Evolutionary conservation across 495 filamentous ascomycete genomes (phyloP), one percentile per base, ranked within the genome.

Genomic region (Hyaloscypha finlandica): DNA sequence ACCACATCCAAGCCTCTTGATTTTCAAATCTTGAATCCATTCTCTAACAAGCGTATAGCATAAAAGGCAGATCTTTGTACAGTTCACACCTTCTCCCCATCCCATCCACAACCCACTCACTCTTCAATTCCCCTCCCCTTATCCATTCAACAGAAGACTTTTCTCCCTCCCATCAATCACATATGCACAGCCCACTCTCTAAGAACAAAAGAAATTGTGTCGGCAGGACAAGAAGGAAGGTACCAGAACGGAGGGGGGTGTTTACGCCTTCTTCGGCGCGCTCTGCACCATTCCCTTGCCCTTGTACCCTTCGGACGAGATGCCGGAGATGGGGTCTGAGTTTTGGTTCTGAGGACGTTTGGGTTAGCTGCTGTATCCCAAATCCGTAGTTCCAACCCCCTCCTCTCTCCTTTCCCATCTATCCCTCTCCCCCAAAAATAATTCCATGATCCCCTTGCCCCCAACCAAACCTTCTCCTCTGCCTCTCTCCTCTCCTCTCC

Each of bases 251-350:
- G 11, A 37, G 16, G 42, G 16, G 11, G 16, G 16, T 1, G 42
- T 4, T 48, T 48, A 48, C 32, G 68, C 64, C 37, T 71, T 71
- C 61, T 69, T 66, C 20, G 70, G 78, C 35, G 63, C 68, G 79
- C 89, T 92, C 81, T 97, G 94, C 54, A 97, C 87, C 81, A 89
- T 86, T 69, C 93, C 92, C 78, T 86, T 84, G 78, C 93, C 93
- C 67, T 80, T 80, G 81, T 97, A 96, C 66, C 87, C 88, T 77
- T 91, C 86, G 73, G 88, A 88, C 70, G 90, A 87, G 78, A 95
- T 75, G 81, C 94, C 94, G 70, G 92, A 92, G 79, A 97, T 88
- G 56, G 95, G 93, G 80, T 99, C 93, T 71, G 90, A 88, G 68
- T 89, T 90, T 87, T 97, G 91, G 72, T 75, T 78, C 93, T 96